Evolutionary conservation across 495 filamentous ascomycete species (phyloP).

Genomic region (Melanomma pulvis-pyrius): DNA sequence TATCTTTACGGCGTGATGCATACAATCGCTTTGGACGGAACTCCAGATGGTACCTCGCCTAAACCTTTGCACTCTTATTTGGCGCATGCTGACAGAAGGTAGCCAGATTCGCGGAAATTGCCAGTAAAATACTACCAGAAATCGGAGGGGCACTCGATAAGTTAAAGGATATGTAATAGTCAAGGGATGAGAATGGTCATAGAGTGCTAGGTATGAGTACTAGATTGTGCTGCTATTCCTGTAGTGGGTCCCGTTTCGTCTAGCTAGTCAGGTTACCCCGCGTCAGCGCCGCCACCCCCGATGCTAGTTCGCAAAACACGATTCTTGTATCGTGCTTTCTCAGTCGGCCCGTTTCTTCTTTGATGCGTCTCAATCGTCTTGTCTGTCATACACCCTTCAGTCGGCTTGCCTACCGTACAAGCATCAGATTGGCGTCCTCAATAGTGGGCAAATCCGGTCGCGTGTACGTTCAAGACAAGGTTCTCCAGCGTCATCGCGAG

Average conservation of each 20-base stretch:
- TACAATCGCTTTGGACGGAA: slow-evolving; percentile 26
- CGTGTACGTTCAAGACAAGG: slow-evolving; percentile 39
- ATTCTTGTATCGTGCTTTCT: slow-evolving; percentile 23
- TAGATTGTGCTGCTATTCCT: too few relatives aligned
- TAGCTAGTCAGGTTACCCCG: too few relatives aligned
- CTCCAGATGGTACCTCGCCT: slow-evolving; percentile 24
- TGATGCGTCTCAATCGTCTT: slow-evolving; percentile 27
- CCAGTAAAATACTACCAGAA: slow-evolving; percentile 12
- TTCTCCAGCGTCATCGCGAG: slow-evolving; percentile 39
- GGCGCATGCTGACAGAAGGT: slow-evolving; percentile 9
- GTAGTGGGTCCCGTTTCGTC: too few relatives aligned
- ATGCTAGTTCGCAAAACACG: slow-evolving; percentile 11
- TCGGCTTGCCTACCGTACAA: slow-evolving; percentile 31
- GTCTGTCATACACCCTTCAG: slow-evolving; percentile 13
- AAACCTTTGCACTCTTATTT: slow-evolving; percentile 9
- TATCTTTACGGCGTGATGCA: slow-evolving; percentile 20
- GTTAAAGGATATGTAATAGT: slow-evolving; percentile 23
- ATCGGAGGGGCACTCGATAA: slow-evolving; percentile 16
- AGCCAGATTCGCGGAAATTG: slow-evolving; percentile 18
- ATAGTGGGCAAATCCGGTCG: slow-evolving; percentile 42
- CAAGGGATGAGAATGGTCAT: too few relatives aligned
- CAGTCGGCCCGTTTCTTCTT: slow-evolving; percentile 31
- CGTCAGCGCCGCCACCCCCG: slow-evolving; percentile 5
- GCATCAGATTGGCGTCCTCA: slow-evolving; percentile 39
- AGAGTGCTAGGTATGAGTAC: too few relatives aligned